A percentile compares a stretch with the other conserved stretches of the same genome.
Conservation (phyloP, 2,329 filamentous ascomycete species). For the Cadophora sp. region DNA sequence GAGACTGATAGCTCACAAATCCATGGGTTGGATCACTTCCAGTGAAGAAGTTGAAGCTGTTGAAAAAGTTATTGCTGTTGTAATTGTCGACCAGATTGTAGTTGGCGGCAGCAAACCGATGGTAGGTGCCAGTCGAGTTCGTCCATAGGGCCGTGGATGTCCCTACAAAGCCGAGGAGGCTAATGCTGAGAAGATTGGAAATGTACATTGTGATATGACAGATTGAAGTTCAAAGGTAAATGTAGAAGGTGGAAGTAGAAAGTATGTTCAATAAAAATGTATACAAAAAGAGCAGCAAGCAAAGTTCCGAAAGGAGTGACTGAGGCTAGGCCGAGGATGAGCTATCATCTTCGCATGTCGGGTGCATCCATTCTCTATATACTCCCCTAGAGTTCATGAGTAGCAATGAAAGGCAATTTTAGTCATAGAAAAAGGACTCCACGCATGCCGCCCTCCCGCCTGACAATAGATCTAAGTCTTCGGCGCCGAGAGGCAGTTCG, state of each 20-base stretch:
- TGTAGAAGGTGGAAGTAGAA: not conserved
- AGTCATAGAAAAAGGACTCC: slow-evolving; percentile 7
- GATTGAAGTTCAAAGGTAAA: not conserved
- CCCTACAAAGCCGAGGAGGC: slow-evolving; percentile 25
- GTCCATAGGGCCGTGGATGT: slow-evolving; percentile 23
- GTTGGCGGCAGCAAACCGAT: slow-evolving; percentile 16
- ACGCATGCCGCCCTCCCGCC: slow-evolving; percentile 17
- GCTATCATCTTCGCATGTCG: slow-evolving; percentile 15
- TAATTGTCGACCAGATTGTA: slow-evolving; percentile 48
- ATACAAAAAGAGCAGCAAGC: not conserved
- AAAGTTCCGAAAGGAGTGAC: slow-evolving; percentile 15
- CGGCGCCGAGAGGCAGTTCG: slow-evolving; percentile 18
- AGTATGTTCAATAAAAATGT: slow-evolving; percentile 2
- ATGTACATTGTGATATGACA: slow-evolving; percentile 12
- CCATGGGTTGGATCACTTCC: slow-evolving; percentile 68
- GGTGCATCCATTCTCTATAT: slow-evolving; percentile 10
- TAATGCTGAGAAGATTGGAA: slow-evolving; percentile 10
- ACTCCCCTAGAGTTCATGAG: not conserved
- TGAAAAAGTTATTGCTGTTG: slow-evolving; percentile 51
- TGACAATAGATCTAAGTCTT: slow-evolving; percentile 14
- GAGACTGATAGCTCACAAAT: slow-evolving; percentile 66
- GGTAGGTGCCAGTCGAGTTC: slow-evolving; percentile 26
- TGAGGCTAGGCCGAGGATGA: slow-evolving; percentile 11
- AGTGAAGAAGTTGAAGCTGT: slow-evolving; percentile 57
- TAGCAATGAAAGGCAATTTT: not conserved